Conservation (phyloP, 495 filamentous ascomycete genomes). For the Daldinia concentrica region DNA sequence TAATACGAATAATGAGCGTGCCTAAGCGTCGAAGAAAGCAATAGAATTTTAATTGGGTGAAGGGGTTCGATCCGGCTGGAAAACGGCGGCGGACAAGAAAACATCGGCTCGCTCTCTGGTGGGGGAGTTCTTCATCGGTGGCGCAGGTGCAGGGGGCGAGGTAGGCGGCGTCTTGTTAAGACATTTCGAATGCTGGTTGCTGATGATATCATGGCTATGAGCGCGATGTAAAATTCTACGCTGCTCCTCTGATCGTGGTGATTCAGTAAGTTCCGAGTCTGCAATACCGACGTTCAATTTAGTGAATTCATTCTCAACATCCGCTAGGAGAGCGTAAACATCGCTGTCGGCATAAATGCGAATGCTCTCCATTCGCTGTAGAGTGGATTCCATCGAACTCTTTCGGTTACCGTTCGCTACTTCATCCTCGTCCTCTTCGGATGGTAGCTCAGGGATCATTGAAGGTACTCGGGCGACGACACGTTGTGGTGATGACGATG, state of each 20-base stretch:
- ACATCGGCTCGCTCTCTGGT: constrained; percentile 41
- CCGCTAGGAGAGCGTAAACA: constrained; percentile 68
- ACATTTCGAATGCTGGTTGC: constrained; percentile 37
- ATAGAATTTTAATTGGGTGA: constrained; percentile 16
- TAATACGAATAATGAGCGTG: constrained; percentile 7
- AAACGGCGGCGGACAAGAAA: constrained; percentile 58
- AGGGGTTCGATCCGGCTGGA: constrained; percentile 42
- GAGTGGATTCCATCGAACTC: constrained; percentile 38
- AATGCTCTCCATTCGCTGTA: constrained; percentile 66
- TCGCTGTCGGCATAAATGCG: constrained; percentile 72
- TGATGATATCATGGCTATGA: constrained; percentile 54
- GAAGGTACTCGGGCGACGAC: constrained; percentile 60
- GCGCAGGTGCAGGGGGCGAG: constrained; percentile 42
- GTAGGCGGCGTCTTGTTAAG: constrained; percentile 32
- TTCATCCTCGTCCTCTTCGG: constrained; percentile 50
- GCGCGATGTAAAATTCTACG: constrained; percentile 48
- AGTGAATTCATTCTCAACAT: constrained; percentile 69
- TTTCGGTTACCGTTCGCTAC: constrained; percentile 32
- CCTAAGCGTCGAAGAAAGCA: not conserved
- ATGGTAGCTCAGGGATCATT: constrained; percentile 57
- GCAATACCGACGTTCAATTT: constrained; percentile 53
- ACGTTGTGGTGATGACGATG: constrained; percentile 54
- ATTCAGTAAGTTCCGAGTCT: constrained; percentile 20
- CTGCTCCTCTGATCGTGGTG: constrained; percentile 38
- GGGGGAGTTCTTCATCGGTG: constrained; percentile 44